These are phyloP conservation scores for Hypomontagnella monticulosa DNA, from an alignment of 495 filamentous ascomycete species.

Conservation along the genomic window DNA sequence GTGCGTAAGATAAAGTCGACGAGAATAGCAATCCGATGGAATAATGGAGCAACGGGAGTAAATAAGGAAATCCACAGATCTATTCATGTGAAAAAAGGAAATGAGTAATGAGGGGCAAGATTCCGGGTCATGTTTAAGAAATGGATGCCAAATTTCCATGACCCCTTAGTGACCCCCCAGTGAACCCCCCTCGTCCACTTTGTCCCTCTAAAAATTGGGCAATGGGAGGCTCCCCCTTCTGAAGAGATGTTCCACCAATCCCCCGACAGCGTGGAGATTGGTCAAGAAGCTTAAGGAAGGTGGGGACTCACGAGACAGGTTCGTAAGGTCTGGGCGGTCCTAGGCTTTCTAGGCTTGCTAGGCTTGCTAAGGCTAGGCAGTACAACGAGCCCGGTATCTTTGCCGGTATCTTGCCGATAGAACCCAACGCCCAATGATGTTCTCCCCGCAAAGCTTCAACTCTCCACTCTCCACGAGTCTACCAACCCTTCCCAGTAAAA, in stretches of 20 bases:
- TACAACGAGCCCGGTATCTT: conserved; percentile 17
- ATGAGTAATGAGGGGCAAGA: conserved; percentile 25
- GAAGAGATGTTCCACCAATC: conserved; percentile 36
- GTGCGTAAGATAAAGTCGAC: conserved; percentile 32
- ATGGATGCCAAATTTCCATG: conserved; percentile 36
- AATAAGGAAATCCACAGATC: conserved; percentile 7
- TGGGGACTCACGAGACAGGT: too few species aligned
- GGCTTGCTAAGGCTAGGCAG: background rate
- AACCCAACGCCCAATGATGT: conserved; percentile 12
- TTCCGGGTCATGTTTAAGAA: conserved; percentile 10
- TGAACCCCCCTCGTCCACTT: background rate
- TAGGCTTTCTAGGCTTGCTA: background rate
- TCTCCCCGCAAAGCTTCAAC: conserved; percentile 27
- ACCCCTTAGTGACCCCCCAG: conserved; percentile 6
- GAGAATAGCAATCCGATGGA: conserved; percentile 15
- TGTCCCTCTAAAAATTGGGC: conserved; percentile 3
- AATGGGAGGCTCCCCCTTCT: conserved; percentile 28
- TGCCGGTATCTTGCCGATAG: conserved; percentile 23
- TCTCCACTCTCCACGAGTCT: conserved; percentile 34
- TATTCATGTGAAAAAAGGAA: conserved; percentile 32
- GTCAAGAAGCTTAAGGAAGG: conserved; percentile 6
- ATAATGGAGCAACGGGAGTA: conserved; percentile 14
- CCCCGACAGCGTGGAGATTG: conserved; percentile 16
- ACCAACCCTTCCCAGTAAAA: background rate
- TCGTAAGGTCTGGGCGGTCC: background rate